phyloP scores from a whole-genome alignment of 2,329 filamentous ascomycete species.

The Fusarium scirpi region DNA sequence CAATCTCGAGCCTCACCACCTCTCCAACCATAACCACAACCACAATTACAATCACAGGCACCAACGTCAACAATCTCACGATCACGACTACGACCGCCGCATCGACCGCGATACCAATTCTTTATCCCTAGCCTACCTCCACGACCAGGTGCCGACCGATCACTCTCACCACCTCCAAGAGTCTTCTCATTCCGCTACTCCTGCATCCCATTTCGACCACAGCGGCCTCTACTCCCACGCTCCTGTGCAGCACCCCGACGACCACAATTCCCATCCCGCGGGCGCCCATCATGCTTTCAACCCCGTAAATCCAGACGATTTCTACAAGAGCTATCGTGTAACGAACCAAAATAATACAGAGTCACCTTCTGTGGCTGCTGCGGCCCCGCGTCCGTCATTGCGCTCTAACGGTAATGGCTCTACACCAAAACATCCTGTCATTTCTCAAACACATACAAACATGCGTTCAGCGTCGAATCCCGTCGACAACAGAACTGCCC shows the following conservation, averaged over 20 bases:
- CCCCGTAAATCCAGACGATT: slow-evolving; percentile 65
- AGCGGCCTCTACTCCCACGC: slow-evolving; percentile 40
- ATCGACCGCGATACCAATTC: slow-evolving; percentile 32
- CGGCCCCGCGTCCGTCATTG: slow-evolving; percentile 58
- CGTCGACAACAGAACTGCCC: slow-evolving; percentile 58
- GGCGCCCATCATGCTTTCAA: slow-evolving; percentile 55
- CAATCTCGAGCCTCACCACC: slow-evolving; percentile 46
- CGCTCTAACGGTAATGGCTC: slow-evolving; percentile 65
- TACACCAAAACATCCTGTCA: slow-evolving; percentile 60
- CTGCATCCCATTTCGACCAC: slow-evolving; percentile 30
- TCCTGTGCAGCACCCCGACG: slow-evolving; percentile 43
- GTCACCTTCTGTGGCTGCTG: slow-evolving; percentile 53
- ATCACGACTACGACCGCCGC: slow-evolving; percentile 47
- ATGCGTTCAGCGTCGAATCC: slow-evolving; percentile 69
- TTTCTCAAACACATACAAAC: slow-evolving; percentile 56
- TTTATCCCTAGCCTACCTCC: slow-evolving; percentile 38
- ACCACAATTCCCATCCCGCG: slow-evolving; percentile 38
- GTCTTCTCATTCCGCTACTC: slow-evolving; percentile 36
- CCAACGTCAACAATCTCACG: slow-evolving; percentile 47
- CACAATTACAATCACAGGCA: slow-evolving; percentile 36
- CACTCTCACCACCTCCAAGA: slow-evolving; percentile 35
- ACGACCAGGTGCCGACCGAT: slow-evolving; percentile 41
- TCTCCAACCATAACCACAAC: slow-evolving; percentile 44
- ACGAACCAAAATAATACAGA: slow-evolving; percentile 54
- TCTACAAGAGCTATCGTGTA: slow-evolving; percentile 64